phyloP scores from a whole-genome alignment of 208 protist genomes.

The Entamoeba nuttalli region DNA sequence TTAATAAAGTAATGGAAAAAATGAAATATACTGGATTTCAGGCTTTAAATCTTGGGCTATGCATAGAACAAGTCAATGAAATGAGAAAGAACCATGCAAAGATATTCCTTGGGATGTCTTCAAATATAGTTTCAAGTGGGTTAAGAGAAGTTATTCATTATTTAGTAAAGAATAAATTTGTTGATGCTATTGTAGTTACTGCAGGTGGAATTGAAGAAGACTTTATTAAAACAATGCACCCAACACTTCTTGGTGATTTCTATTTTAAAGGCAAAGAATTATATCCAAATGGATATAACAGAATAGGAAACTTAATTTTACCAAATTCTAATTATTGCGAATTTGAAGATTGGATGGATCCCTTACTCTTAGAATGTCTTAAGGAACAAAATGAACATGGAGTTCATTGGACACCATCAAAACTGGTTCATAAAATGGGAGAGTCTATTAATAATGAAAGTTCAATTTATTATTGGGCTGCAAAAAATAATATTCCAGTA shows the following conservation, averaged over 20 bases:
- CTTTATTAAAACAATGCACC: conserved; percentile 78
- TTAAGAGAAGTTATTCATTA: conserved; percentile 85
- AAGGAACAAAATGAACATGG: conserved; percentile 58
- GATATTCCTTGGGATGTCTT: conserved; percentile 96
- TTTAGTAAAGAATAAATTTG: conserved; percentile 72
- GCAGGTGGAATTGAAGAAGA: conserved; percentile 98
- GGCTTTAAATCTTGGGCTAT: conserved; percentile 50
- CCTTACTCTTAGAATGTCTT: conserved; percentile 74
- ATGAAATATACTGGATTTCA: conserved; percentile 57
- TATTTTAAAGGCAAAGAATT: conserved; percentile 22
- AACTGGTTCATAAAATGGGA: conserved; percentile 81
- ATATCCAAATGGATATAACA: conserved; percentile 67
- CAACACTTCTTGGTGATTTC: conserved; percentile 32
- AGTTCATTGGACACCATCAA: conserved; percentile 69
- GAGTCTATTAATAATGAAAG: conserved; percentile 72
- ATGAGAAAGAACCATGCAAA: conserved; percentile 54
- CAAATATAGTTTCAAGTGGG: conserved; percentile 92
- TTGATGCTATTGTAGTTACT: conserved; percentile 86
- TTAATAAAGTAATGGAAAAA: conserved; percentile 40
- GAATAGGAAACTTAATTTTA: conserved; percentile 97
- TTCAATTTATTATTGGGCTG: conserved; percentile 91
- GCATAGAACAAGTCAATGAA: conserved; percentile 53
- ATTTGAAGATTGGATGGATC: conserved; percentile 98
- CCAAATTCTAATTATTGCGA: conserved; percentile 98
- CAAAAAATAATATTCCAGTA: conserved; percentile 91